These are phyloP conservation scores for Mortierella alpina DNA, from an alignment of 192 early-diverging fungal genomes.

Conservation along the genomic window DNA sequence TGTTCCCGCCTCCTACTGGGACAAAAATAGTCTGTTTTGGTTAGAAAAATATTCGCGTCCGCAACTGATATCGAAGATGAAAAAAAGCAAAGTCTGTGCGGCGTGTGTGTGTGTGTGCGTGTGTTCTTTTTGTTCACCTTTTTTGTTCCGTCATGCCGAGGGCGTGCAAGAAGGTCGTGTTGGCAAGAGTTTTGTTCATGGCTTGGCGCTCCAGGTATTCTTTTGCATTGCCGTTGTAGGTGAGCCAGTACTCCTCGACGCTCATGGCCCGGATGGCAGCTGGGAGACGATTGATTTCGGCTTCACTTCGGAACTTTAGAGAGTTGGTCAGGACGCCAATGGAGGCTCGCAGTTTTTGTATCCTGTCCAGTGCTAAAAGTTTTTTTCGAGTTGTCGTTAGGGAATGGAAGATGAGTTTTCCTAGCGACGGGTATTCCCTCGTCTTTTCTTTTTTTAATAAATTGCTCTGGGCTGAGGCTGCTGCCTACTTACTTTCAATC, in stretches of 20 bases:
- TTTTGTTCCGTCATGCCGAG: slow-evolving; percentile 19
- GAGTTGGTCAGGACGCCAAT: slow-evolving; percentile 31
- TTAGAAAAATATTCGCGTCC: background rate
- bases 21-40: background rate
- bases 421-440: background rate
- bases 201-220: slow-evolving; percentile 36
- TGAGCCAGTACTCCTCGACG: slow-evolving; percentile 46
- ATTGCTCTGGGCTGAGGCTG: background rate
- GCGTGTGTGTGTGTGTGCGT: background rate
- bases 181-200: slow-evolving; percentile 16
- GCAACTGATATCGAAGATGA: background rate
- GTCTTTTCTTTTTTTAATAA: background rate
- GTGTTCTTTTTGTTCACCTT: slow-evolving; percentile 5
- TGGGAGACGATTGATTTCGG: slow-evolving; percentile 41
- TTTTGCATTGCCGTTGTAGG: slow-evolving; percentile 38
- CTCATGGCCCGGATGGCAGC: slow-evolving; percentile 39
- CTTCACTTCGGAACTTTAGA: slow-evolving; percentile 36
- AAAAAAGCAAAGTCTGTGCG: background rate
- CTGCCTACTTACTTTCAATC: slow-evolving; percentile 38
- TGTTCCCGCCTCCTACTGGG: slow-evolving; percentile 14
- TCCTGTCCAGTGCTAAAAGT: slow-evolving; percentile 29
- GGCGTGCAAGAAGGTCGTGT: slow-evolving; percentile 27
- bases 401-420: background rate
- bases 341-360: slow-evolving; percentile 40
- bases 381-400: background rate